Evolutionary conservation across 2,329 filamentous ascomycete genomes (phyloP), one percentile per base, ranked within the genome.

Genomic region (Capronia epimyces): DNA sequence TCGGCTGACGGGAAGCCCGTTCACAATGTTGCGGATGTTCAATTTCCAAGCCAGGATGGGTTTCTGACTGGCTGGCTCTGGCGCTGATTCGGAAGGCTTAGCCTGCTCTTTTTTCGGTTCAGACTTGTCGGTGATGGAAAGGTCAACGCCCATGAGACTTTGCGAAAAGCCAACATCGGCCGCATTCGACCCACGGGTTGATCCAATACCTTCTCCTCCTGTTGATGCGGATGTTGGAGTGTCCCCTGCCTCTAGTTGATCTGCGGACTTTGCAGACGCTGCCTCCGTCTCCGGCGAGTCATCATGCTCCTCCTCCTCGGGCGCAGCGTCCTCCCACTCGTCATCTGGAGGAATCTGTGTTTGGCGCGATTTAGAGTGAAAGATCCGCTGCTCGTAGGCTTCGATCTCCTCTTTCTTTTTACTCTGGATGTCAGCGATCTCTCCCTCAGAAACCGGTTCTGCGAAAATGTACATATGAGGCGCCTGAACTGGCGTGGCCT

Each of bases 391-490:
- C 66, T 94, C 85, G 59, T 87, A 87, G 10, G 78, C 78, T 42
- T 85, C 81, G 18, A 89, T 77, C 27, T 80, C 78, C 15, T 74
- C 79, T 56, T 81, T 80, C 51, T 80, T 82, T 12, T 75, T 75
- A 18, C 75, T 78, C 65, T 97, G 91, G n/a, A 93, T 86, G 10
- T 70, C 67, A 15, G 84, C 72, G 56, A 94, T 87, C 46, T 88
- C 76, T 3, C 83, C 77, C 3, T 87, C 78, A 0, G 79, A 79
- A 46, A 97, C 83, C 2, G 93, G 90, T 66, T 95, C 86, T 12
- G 84, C 90, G 64, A 95, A 95, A 46, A 97, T 81, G 64, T 95
- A 91, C 80, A 95, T 90, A 61, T 85, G 82, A 0, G 85, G 79
- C 6, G 74, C 37, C 13, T 50, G 49, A 8, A 43, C 46, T 32